Evolutionary conservation across 108 stramenopile species (phyloP), one percentile per base, ranked within the genome.

Genomic region (Schizochytrium sp.): DNA sequence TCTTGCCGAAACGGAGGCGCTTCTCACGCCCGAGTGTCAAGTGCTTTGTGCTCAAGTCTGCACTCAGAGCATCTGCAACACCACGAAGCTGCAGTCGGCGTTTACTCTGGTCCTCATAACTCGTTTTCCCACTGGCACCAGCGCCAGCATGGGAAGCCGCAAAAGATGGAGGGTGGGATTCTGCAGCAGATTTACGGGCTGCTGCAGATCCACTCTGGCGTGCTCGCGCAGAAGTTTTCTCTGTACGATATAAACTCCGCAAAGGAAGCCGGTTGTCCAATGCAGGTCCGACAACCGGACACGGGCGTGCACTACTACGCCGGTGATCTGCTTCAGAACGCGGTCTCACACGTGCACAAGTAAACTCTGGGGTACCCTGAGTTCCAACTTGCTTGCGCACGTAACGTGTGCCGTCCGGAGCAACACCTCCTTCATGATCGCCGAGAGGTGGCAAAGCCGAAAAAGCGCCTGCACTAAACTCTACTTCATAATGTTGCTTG

Each of bases 1-100:
- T 88, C 3, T 91, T 61, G 19, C 92, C 92, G 56, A 93, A 91
- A 45, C 91, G 90, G 41, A 92, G 87, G 53, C 91, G 91, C 57
- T 89, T 83, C 28, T 83, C 76, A 5, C 76, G 76, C 2, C 50
- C 53, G 17, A 83, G 28, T n/a, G 76, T 83, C 17, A 83, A 53
- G 2, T 83, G 76, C 3, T 83, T 83, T 17, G 76, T 83, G 50
- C 76, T 55, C 76, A 55, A 10, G 13, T 83, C 76, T 38, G 47
- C 64, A 44, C 64, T 69, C 12, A 69, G 53, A 17, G 40, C 76
- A 47, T 83, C 76, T 10, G 76, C 76, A n/a, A 83, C 76, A 53
- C 53, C 76, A 17, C 76, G 76, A 47, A 83, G 76, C 50, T 83
- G 76, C 76, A 69, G 28, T 38, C 64, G 64, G 5, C 64, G 64